phyloP scores from a whole-genome alignment of 2,329 filamentous ascomycete species.

The Sporothrix curviconia region DNA sequence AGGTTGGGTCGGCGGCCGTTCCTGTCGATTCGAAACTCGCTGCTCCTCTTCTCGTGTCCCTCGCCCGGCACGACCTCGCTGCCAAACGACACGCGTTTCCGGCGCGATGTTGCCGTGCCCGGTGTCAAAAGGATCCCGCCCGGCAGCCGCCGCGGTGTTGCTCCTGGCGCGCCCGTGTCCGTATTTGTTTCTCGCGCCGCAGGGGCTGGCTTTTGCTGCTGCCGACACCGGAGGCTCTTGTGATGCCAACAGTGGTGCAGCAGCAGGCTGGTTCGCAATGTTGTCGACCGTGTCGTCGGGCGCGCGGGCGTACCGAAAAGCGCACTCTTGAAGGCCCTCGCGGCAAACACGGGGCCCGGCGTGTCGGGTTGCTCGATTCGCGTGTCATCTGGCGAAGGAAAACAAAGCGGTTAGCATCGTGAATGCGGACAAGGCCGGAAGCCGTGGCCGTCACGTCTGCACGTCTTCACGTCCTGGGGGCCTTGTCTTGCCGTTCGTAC shows the following conservation, averaged over 20 bases:
- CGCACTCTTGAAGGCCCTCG: conserved; percentile 57
- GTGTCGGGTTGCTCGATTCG: conserved; percentile 56
- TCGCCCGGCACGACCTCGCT: conserved; percentile 45
- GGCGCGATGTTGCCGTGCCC: conserved; percentile 52
- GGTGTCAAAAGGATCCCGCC: conserved; percentile 61
- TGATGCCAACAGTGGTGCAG: conserved; percentile 30
- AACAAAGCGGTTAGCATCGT: neutral
- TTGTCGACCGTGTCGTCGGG: conserved; percentile 17
- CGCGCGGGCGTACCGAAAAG: conserved; percentile 54
- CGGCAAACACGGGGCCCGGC: conserved; percentile 60
- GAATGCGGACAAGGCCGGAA: neutral
- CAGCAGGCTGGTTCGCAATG: conserved; percentile 9
- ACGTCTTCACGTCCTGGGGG: no score
- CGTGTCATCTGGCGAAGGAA: conserved; percentile 31
- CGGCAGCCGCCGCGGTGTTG: conserved; percentile 29
- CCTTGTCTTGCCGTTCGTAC: conserved; percentile 8
- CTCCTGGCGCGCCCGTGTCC: conserved; percentile 16
- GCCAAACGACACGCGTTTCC: conserved; percentile 61
- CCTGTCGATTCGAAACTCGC: conserved; percentile 23
- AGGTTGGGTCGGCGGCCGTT: conserved; percentile 18
- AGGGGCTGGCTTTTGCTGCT: neutral
- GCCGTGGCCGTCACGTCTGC: neutral
- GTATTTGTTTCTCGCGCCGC: conserved; percentile 13
- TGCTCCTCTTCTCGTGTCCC: conserved; percentile 25
- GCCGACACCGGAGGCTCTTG: no score